Conservation (phyloP, 179 eudicot species). For the Pouteria campechiana region DNA sequence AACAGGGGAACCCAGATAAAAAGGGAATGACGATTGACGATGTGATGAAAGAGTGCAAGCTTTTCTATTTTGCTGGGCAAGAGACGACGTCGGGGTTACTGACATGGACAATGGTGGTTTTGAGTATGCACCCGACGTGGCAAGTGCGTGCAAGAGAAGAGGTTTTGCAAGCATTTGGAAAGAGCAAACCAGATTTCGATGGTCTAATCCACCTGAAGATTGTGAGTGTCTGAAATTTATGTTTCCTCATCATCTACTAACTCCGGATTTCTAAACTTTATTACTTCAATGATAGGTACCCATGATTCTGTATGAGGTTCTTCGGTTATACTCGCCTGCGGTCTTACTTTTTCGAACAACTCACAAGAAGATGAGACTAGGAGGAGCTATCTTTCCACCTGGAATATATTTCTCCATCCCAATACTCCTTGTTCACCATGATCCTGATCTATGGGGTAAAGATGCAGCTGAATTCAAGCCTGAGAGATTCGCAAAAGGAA, state of each 20-base stretch:
- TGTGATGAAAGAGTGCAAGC: conserved; percentile 28
- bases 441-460: conserved; percentile 7
- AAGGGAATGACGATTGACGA: conserved; percentile 7
- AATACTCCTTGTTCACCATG: conserved; percentile 8
- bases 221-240: no score
- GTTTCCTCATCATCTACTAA: background rate
- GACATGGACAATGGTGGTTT: conserved; percentile 30
- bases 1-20: conserved; percentile 2
- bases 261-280: no score
- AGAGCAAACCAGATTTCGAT: conserved; percentile 15
- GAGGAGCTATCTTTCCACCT: background rate
- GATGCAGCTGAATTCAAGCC: conserved; percentile 11
- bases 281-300: conserved; percentile 2
- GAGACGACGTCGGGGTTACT: conserved; percentile 26
- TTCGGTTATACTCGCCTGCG: conserved; percentile 4
- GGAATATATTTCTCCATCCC: conserved; percentile 5
- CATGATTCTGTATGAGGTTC: conserved; percentile 8
- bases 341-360: background rate
- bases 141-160: conserved; percentile 31
- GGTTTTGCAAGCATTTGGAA: conserved; percentile 14
- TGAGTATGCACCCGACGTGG: conserved; percentile 29
- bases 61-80: conserved; percentile 40
- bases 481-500: conserved; percentile 8
- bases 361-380: conserved; percentile 6
- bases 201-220: conserved; percentile 18